Conservation (phyloP, 768 basidiomycete genomes). For the Tylopilus balloui region DNA sequence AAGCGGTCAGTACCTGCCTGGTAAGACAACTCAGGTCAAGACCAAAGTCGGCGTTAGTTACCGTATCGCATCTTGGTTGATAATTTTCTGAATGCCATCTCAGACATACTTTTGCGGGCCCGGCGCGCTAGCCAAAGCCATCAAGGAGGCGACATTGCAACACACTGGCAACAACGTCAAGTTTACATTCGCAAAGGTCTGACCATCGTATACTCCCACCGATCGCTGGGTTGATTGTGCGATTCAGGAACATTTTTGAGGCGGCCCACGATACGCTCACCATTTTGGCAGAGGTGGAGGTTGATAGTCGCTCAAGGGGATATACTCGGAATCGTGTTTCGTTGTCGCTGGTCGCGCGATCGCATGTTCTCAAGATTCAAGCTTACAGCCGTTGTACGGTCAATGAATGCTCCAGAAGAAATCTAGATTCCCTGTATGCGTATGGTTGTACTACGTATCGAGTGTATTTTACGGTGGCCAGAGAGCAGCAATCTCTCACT, state of each 20-base stretch:
- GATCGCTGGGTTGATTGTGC: neutral
- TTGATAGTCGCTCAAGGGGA: neutral
- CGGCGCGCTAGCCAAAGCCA: conserved; percentile 62
- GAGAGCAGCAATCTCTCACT: too few species aligned
- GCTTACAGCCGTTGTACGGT: neutral
- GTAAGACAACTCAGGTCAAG: conserved; percentile 71
- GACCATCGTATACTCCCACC: conserved; percentile 20
- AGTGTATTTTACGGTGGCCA: too few species aligned
- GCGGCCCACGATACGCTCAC: neutral
- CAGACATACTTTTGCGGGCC: conserved; percentile 92
- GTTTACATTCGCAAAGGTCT: conserved; percentile 81
- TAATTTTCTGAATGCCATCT: conserved; percentile 1
- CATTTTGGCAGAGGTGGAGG: neutral
- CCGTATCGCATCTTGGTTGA: neutral
- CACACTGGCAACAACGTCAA: conserved; percentile 53
- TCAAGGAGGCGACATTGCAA: conserved; percentile 65
- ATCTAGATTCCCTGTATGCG: too few species aligned
- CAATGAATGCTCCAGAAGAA: neutral
- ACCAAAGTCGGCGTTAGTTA: conserved; percentile 75
- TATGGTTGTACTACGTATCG: too few species aligned
- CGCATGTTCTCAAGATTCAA: neutral
- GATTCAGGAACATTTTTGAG: conserved; percentile 17
- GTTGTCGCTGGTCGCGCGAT: neutral
- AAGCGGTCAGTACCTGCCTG: conserved; percentile 74
- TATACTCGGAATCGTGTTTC: neutral